phyloP scores from a whole-genome alignment of 192 early-diverging fungal species.

The Phlyctochytrium bullatum region DNA sequence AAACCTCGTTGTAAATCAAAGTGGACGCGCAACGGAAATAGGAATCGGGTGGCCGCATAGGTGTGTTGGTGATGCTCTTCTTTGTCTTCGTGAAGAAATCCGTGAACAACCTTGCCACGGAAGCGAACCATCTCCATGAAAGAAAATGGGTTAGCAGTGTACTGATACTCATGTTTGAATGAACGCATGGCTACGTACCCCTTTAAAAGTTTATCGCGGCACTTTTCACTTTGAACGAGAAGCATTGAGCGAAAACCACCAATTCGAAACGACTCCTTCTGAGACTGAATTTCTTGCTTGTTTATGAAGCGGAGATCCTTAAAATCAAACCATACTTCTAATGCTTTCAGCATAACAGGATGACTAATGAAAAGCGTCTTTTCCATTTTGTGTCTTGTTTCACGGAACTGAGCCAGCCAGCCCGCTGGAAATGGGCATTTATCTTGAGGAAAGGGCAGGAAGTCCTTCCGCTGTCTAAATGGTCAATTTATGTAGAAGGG shows the following conservation, averaged over 20 bases:
- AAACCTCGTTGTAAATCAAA: constrained; percentile 44
- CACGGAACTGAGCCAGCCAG: constrained; percentile 44
- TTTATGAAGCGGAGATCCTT: constrained; percentile 42
- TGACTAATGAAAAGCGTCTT: constrained; percentile 42
- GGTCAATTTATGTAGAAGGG: not conserved
- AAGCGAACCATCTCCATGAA: constrained; percentile 44
- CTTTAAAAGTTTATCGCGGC: constrained; percentile 48
- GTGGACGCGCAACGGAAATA: constrained; percentile 41
- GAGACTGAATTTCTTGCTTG: constrained; percentile 37
- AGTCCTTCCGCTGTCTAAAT: constrained; percentile 16
- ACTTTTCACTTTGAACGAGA: constrained; percentile 58
- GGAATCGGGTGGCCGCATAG: constrained; percentile 20
- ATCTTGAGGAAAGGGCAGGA: constrained; percentile 38
- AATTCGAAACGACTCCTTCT: constrained; percentile 48
- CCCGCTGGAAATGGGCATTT: constrained; percentile 47
- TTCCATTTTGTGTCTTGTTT: constrained; percentile 46
- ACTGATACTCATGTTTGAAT: constrained; percentile 11
- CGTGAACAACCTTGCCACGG: constrained; percentile 35
- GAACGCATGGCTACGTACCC: constrained; percentile 32
- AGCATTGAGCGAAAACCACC: constrained; percentile 48
- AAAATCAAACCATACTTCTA: constrained; percentile 45
- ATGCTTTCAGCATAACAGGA: constrained; percentile 37
- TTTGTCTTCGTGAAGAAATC: constrained; percentile 36
- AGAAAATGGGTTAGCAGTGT: constrained; percentile 9
- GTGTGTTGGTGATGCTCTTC: not conserved